Conservation (phyloP, 129 eudicot species). For the Chrysanthemum lavandulifolium region DNA sequence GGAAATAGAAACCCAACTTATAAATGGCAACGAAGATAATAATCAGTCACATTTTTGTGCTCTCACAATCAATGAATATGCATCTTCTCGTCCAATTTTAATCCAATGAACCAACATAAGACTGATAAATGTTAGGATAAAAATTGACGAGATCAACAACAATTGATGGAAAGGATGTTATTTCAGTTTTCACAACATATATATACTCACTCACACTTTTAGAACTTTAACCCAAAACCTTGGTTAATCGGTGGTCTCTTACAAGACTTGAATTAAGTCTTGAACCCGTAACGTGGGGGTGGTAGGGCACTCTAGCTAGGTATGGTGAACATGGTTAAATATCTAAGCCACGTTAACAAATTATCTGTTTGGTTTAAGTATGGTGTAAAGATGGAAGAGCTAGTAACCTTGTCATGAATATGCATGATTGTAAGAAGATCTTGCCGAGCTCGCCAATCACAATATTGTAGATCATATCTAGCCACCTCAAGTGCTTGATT, state of each 20-base stretch:
- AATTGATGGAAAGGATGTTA: not conserved
- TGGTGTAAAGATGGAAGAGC: slow-evolving; percentile 6
- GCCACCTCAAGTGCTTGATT: slow-evolving; percentile 87
- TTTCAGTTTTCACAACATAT: no score
- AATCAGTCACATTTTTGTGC: no score
- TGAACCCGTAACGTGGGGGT: no score
- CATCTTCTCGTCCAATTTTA: not conserved
- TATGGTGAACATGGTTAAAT: not conserved
- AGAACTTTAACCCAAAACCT: no score
- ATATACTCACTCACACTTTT: no score
- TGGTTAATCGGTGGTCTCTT: no score
- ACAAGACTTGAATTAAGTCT: no score
- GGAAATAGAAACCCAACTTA: slow-evolving; percentile 19
- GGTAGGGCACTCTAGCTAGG: no score
- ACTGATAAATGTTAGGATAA: not conserved
- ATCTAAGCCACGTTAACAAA: not conserved
- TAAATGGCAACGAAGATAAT: slow-evolving; percentile 2
- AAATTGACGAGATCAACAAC: not conserved
- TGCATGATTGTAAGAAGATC: slow-evolving; percentile 80
- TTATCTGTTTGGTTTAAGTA: not conserved
- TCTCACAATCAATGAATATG: no score
- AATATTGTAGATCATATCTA: slow-evolving; percentile 78
- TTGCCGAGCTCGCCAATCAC: slow-evolving; percentile 93
- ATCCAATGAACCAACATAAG: not conserved
- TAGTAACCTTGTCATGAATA: slow-evolving; percentile 77